phyloP scores from a whole-genome alignment of 2,329 filamentous ascomycete species.

The Xylariaceae sp. region DNA sequence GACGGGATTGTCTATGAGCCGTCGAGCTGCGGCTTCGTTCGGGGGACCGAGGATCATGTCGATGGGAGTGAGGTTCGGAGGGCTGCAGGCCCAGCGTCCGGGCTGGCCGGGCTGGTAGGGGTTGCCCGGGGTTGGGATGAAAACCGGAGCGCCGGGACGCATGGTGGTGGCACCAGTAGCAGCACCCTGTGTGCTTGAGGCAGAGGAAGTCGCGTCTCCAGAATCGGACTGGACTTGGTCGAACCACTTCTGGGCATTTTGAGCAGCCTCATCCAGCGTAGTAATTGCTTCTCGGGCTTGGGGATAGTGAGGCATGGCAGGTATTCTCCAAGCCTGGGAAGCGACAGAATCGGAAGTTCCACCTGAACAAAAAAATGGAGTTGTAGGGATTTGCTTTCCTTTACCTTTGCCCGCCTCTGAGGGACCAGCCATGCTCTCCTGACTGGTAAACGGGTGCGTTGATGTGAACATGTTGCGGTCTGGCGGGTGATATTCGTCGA shows the following conservation, averaged over 20 bases:
- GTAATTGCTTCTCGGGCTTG: no score
- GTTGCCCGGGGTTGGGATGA: not conserved
- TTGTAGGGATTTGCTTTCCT: not conserved
- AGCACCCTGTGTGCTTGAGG: not conserved
- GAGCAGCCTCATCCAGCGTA: no score
- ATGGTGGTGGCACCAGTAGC: not conserved
- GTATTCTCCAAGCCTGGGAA: no score
- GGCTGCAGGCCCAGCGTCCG: conserved; percentile 11
- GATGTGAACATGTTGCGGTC: conserved; percentile 5
- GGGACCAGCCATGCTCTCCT: conserved; percentile 1
- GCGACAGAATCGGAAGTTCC: no score
- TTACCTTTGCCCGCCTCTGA: not conserved
- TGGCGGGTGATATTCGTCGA: conserved; percentile 22
- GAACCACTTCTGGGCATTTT: no score
- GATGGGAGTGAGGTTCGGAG: conserved; percentile 2
- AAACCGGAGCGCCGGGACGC: not conserved
- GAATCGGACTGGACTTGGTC: no score
- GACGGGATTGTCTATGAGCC: not conserved
- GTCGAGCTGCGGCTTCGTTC: not conserved
- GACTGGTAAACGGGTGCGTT: not conserved
- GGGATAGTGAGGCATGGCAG: no score
- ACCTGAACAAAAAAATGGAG: no score
- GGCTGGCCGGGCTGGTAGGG: not conserved
- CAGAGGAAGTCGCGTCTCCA: not conserved
- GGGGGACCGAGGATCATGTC: conserved; percentile 3